A percentile compares a stretch with the other conserved stretches of the same genome.
phyloP scores from a whole-genome alignment of 805 yeast genomes.

The Cyberlindnera xishuangbannaensis region DNA sequence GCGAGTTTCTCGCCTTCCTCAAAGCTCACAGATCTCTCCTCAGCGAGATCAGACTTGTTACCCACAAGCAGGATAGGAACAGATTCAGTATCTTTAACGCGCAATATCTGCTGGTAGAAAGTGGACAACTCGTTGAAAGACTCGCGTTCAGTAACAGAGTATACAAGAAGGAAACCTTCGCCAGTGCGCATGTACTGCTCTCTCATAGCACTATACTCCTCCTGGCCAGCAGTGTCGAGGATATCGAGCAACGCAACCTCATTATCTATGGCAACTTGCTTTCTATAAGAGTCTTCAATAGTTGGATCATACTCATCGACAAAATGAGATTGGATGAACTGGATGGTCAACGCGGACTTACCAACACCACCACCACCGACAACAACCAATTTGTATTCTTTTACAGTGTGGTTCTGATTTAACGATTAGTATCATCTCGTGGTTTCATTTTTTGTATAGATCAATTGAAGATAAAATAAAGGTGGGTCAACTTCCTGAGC shows the following conservation, averaged over 20 bases:
- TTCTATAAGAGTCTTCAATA: slow-evolving; percentile 87
- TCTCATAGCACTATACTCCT: slow-evolving; percentile 88
- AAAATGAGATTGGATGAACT: slow-evolving; percentile 89
- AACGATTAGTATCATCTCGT: too few relatives aligned
- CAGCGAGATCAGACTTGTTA: slow-evolving; percentile 69
- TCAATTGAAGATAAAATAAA: too few relatives aligned
- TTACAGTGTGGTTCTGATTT: slow-evolving; percentile 34
- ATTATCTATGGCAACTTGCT: slow-evolving; percentile 78
- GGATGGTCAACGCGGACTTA: slow-evolving; percentile 92
- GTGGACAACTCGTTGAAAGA: slow-evolving; percentile 81
- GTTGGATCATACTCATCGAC: slow-evolving; percentile 99
- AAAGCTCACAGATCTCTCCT: slow-evolving; percentile 65
- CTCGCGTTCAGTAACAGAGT: slow-evolving; percentile 77
- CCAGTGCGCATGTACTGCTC: slow-evolving; percentile 97
- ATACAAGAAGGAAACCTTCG: slow-evolving; percentile 87
- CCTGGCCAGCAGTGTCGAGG: slow-evolving; percentile 97
- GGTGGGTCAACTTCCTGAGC: too few relatives aligned
- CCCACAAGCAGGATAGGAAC: slow-evolving; percentile 83
- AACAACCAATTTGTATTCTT: slow-evolving; percentile 89
- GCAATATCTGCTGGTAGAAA: slow-evolving; percentile 71
- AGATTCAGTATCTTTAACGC: slow-evolving; percentile 70
- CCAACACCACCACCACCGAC: slow-evolving; percentile 99
- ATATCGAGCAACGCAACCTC: slow-evolving; percentile 78
- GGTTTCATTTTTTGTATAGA: neutral
- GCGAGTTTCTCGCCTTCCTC: slow-evolving; percentile 64